Percentiles rank a stretch among this genome's conserved stretches.
Evolutionary conservation across 805 yeast genomes (phyloP).

Genomic region (Spathaspora girioi): DNA sequence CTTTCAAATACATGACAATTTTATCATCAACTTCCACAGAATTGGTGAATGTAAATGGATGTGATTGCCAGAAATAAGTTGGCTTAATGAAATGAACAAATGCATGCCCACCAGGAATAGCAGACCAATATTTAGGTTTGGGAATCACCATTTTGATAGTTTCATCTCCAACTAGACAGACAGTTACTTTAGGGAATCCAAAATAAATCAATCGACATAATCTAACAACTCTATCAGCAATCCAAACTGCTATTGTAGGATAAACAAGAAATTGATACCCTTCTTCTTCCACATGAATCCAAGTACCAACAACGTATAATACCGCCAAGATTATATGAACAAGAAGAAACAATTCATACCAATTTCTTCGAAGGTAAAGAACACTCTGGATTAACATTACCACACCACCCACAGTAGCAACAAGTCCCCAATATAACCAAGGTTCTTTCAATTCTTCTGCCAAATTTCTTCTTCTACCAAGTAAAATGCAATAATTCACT

Average conservation of each 20-base stretch:
- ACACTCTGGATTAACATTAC: constrained; percentile 27
- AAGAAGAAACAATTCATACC: constrained; percentile 49
- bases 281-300: constrained; percentile 45
- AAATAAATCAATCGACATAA: constrained; percentile 27
- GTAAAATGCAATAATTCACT: constrained; percentile 17
- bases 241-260: constrained; percentile 35
- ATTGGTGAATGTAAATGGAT: constrained; percentile 38
- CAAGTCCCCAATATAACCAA: constrained; percentile 32
- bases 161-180: constrained; percentile 34
- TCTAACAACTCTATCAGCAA: constrained; percentile 31
- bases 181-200: constrained; percentile 32
- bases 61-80: constrained; percentile 43
- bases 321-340: constrained; percentile 30
- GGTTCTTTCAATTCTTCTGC: constrained; percentile 11
- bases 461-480: constrained; percentile 10
- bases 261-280: constrained; percentile 20
- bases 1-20: constrained; percentile 44
- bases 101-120: constrained; percentile 37
- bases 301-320: constrained; percentile 49
- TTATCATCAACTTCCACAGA: constrained; percentile 32
- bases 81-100: constrained; percentile 38
- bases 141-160: constrained; percentile 42
- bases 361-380: constrained; percentile 42
- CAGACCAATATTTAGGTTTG: constrained; percentile 45
- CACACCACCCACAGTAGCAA: constrained; percentile 32